Evolutionary conservation across 1,139 yeast species (phyloP), one percentile per base, ranked within the genome.

Genomic region (Waltiozyma sp.): DNA sequence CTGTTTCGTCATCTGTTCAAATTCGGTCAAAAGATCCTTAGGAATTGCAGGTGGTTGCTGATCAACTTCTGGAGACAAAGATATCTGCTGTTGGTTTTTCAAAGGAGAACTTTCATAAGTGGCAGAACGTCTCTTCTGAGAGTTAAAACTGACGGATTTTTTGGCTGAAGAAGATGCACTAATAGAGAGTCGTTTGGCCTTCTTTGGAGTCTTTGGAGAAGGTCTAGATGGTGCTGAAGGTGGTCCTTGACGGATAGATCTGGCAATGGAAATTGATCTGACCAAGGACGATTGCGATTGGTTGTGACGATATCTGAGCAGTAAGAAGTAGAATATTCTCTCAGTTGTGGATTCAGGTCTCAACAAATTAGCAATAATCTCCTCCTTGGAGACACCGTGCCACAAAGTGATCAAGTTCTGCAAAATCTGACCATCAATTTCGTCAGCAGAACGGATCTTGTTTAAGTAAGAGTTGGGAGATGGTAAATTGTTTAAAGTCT

Each of bases 261-360:
- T 55, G 23, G 59, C 59, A 45, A 55, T 54, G 28, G 59, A 55
- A 37, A 55, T 41, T 13, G 59, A 55, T 51, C 59, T 54, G 39
- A 53, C 48, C 31, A 55, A 39, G 16, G 53, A 48, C 2, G 56
- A 48, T 38, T 53, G 53, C 43, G 63, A 63, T 42, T 59, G 62
- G 41, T 64, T 66, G 46, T 57, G 60, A 51, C 66, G 64, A 48
- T 65, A 66, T 40, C 68, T 59, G 39, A 61, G 51, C 38, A 83
- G 65, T 45, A 82, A 65, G 16, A 85, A 84, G 54, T 83, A 83
- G 55, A 83, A 78, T 37, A 86, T 80, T 63, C 82, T 83, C 59
- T 83, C 91, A 3, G 87, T 75, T 50, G 77, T 80, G 23, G 77
- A 70, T 28, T 81, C 85, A 36, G 68, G 66, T 44, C 65, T 71